phyloP scores from a whole-genome alignment of 371 early-diverging fungal genomes.

The Mucor circinelloides region DNA sequence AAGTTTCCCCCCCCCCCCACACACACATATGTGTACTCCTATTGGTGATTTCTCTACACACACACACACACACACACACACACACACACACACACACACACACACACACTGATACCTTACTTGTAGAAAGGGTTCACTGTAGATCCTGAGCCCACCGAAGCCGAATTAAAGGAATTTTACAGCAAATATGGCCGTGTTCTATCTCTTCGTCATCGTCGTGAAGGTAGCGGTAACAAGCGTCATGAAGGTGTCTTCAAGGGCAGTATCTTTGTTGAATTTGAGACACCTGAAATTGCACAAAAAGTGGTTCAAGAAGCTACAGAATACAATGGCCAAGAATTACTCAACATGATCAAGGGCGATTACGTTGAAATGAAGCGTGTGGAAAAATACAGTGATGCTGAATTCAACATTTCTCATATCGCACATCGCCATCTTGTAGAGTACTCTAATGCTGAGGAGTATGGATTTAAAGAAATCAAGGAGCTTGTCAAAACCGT shows the following conservation, averaged over 20 bases:
- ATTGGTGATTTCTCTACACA: too few relatives aligned
- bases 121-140: slow-evolving; percentile 43
- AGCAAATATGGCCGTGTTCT: slow-evolving; percentile 43
- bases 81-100: too few relatives aligned
- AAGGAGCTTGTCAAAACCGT: slow-evolving; percentile 26
- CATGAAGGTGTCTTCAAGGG: slow-evolving; percentile 31
- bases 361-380: slow-evolving; percentile 49
- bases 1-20: neutral
- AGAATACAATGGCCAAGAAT: slow-evolving; percentile 16
- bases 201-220: slow-evolving; percentile 35
- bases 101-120: too few relatives aligned
- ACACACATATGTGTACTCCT: too few relatives aligned
- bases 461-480: slow-evolving; percentile 27
- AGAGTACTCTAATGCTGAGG: slow-evolving; percentile 37
- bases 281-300: slow-evolving; percentile 32
- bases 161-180: slow-evolving; percentile 33
- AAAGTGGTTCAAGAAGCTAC: slow-evolving; percentile 21
- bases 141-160: slow-evolving; percentile 20
- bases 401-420: neutral
- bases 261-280: slow-evolving; percentile 53
- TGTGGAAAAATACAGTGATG: slow-evolving; percentile 33
- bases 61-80: too few relatives aligned
- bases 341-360: slow-evolving; percentile 41
- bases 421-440: slow-evolving; percentile 23
- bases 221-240: slow-evolving; percentile 28